Base-by-base conservation (phyloP, 441 rosid genomes). In the Brassica balearica region DNA sequence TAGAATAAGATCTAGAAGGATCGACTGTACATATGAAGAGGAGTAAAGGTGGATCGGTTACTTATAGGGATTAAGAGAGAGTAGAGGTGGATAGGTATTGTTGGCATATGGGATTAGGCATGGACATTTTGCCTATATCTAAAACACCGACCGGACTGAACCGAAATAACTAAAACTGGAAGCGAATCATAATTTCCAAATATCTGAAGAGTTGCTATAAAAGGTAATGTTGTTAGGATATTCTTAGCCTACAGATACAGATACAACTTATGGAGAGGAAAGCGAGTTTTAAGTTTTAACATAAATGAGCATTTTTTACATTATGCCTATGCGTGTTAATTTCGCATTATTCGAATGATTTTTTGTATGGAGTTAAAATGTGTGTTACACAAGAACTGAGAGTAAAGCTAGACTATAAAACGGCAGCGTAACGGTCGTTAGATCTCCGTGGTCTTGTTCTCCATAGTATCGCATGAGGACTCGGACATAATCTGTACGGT, bases 381-480 rank as follows among this genome's bases (percentile, higher is more conserved):
- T 6, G 48, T 20, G 29, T 58, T 71, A 8, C 62, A 36, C 8
- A 34, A 23, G 11, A 48, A 48, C 22, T 19, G 63, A 27, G 61
- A 1, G 34, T 63, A 14, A 51, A 15, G 8, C 19, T 64, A 48
- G 11, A 32, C 74, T 73, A 68, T 17, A 69, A 64, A 70, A 32
- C 64, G 32, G 48, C 19, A 59, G 34, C 36, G 68, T 63, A 55
- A n/a, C 68, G 81, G 67, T 61, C 77, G 77, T 82, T 87, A 0
- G 78, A 82, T 68, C 82, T 83, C 23, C 85, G 82, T 9, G 88
- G 83, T 65, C 79, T 83, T 63, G 87, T 77, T 77, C 89, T 86
- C 92, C 95, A 87, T 4, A 90, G 88, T 68, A 90, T 90, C 6
- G 95, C 95, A n/a, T 79, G 87, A 41, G 92, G 92, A 72, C 77